Percentiles rank a stretch among this genome's conserved stretches.
These are phyloP conservation scores for Echites panduratus DNA, from an alignment of 257 asterid species.

Conservation along the genomic window DNA sequence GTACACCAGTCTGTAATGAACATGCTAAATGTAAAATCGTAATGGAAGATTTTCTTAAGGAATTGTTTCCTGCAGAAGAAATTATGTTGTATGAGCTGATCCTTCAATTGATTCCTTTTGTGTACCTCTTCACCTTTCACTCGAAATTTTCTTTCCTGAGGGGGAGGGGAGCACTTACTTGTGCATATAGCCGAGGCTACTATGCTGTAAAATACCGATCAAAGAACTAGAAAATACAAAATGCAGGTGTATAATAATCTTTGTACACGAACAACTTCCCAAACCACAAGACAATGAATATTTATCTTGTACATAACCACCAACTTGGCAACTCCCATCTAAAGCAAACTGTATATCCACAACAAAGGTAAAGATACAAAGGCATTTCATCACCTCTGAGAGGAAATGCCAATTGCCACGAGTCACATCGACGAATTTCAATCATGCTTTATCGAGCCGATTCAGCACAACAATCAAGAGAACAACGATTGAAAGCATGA, in stretches of 20 bases:
- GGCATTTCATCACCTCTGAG: not conserved
- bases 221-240: not conserved
- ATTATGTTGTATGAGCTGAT: not conserved
- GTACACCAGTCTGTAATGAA: not conserved
- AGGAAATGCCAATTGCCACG: conserved; percentile 3
- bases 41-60: not conserved
- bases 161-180: too few species aligned
- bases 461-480: conserved; percentile 47
- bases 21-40: not conserved
- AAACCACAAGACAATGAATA: not conserved
- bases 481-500: conserved; percentile 53
- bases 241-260: not conserved
- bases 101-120: not conserved
- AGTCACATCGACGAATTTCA: conserved; percentile 41
- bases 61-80: not conserved
- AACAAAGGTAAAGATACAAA: not conserved
- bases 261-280: not conserved
- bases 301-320: not conserved
- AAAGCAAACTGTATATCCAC: not conserved
- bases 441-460: conserved; percentile 44
- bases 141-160: not conserved
- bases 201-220: not conserved
- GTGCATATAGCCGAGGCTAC: not conserved
- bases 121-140: too few species aligned
- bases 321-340: not conserved